Base-by-base conservation (phyloP, 305 asterid species). In the Fraxinus xanthoxyloides region DNA sequence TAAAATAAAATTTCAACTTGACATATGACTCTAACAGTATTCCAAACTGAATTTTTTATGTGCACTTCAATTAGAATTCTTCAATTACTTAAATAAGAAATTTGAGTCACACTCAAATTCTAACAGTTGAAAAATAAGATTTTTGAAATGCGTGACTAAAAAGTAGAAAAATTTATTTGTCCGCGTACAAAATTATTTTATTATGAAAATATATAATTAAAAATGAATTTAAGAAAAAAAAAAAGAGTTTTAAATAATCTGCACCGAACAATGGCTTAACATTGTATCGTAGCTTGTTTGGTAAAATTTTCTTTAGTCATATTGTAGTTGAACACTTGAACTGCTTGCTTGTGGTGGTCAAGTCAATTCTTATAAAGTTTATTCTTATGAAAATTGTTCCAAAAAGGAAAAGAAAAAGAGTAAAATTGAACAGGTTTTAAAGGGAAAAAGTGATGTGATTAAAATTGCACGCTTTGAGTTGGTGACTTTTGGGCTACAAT, bases 201-300 rank as follows among this genome's bases (percentile, higher is more conserved):
- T 91, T 93, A 85, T 54, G 40, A 59, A 74, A 90, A 6, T 35
- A 2, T 82, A 76, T 87, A 85, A 82, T 43, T 40, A 34, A 3
- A 63, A 35, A 36, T 61, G 24, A 36, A 36, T 17, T 9, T 8
- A 40, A 26, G 23, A n/a, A 8, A 36, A 6, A 8, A 36, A 36
- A 6, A 7, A 36, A 1, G 10, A 36, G 2, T 36, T 36, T 36
- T 6, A 36, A 40, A 40, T 40, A 40, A 40, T 40, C 0, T 40
- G 48, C 9, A 40, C 48, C 48, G 3, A 40, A 40, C 15, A 40
- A 43, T 10, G 2, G 17, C 51, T 43, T 40, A 40, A 40, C 17
- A 8, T 43, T 12, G 54, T 43, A 43, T 43, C n/a, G 3, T 43
- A 43, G n/a, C 59, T 48, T 26, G 26, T 56, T 19, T 61, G 76